Percentiles rank a stretch among this genome's conserved stretches.
These are phyloP conservation scores for Trichoderma harzianum DNA, from an alignment of 2,329 filamentous ascomycete species.

Conservation along the genomic window DNA sequence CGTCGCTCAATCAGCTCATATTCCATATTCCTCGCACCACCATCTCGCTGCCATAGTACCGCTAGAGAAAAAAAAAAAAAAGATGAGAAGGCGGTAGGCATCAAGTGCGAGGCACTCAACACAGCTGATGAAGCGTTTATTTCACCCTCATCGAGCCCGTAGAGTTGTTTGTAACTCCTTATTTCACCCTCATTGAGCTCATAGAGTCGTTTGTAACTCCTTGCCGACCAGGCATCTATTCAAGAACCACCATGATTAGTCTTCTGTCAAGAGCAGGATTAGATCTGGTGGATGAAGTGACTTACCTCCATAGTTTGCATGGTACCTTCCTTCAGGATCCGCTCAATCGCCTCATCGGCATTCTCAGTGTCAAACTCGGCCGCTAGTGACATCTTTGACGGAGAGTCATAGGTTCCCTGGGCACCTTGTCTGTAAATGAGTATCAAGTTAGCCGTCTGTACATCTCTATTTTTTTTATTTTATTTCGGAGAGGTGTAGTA, in stretches of 20 bases:
- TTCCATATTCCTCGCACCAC: not conserved
- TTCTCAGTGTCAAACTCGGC: slow-evolving; percentile 81
- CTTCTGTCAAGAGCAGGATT: not conserved
- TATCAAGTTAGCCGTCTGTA: slow-evolving; percentile 18
- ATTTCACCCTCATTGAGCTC: slow-evolving; percentile 43
- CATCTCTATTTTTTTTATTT: no score
- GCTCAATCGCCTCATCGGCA: slow-evolving; percentile 76
- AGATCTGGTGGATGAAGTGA: not conserved
- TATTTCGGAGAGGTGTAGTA: not conserved
- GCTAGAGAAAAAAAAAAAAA: not conserved
- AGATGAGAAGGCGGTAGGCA: not conserved
- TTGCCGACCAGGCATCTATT: slow-evolving; percentile 51
- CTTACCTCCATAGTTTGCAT: slow-evolving; percentile 59
- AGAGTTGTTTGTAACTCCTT: slow-evolving; percentile 50
- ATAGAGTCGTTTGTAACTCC: slow-evolving; percentile 53
- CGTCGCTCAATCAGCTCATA: slow-evolving; percentile 9
- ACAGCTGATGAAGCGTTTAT: slow-evolving; percentile 25
- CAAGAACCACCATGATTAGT: slow-evolving; percentile 4
- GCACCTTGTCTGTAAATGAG: slow-evolving; percentile 66
- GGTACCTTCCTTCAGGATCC: slow-evolving; percentile 75
- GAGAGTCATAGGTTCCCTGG: slow-evolving; percentile 74
- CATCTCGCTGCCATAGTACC: not conserved
- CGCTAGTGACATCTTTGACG: slow-evolving; percentile 71
- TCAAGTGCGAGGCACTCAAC: not conserved
- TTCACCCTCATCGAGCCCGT: slow-evolving; percentile 43